phyloP scores from a whole-genome alignment of 2,329 filamentous ascomycete genomes.

The Botryotinia convoluta region DNA sequence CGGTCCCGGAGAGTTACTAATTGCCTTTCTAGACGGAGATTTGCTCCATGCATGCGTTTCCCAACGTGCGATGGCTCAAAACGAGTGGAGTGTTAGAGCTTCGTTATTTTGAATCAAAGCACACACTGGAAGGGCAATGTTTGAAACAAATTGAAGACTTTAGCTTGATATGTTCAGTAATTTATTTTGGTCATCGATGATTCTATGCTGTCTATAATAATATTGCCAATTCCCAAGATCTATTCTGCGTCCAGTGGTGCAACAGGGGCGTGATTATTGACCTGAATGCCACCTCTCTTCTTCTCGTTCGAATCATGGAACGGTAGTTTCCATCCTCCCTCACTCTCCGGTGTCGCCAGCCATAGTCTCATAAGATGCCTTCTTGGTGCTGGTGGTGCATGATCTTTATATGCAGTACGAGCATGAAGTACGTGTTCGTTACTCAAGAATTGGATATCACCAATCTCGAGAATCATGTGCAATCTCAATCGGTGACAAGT shows the following conservation, averaged over 20 bases:
- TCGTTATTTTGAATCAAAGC: not conserved
- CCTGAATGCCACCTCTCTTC: conserved; percentile 87
- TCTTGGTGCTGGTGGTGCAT: conserved; percentile 64
- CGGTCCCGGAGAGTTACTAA: not conserved
- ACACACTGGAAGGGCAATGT: not conserved
- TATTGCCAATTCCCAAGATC: not conserved
- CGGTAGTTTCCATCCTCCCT: conserved; percentile 82
- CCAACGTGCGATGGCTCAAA: not conserved
- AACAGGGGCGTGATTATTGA: conserved; percentile 73
- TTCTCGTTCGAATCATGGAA: conserved; percentile 79
- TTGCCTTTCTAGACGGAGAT: not conserved
- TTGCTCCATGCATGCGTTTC: not conserved
- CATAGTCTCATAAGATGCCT: conserved; percentile 81
- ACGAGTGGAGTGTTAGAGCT: not conserved
- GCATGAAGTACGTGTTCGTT: conserved; percentile 81
- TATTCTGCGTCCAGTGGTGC: conserved; percentile 77
- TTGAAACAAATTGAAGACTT: not conserved
- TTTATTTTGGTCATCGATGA: not conserved
- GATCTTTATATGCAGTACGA: conserved; percentile 74
- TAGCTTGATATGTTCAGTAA: no score
- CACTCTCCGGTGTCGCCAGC: conserved; percentile 76
- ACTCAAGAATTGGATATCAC: conserved; percentile 83
- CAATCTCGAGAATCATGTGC: conserved; percentile 83
- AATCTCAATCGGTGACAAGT: conserved; percentile 71
- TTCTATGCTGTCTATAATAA: conserved; percentile 12